Evolutionary conservation across 1,139 yeast genomes (phyloP), one percentile per base, ranked within the genome.

Genomic region (Blastobotrys petasosporus): DNA sequence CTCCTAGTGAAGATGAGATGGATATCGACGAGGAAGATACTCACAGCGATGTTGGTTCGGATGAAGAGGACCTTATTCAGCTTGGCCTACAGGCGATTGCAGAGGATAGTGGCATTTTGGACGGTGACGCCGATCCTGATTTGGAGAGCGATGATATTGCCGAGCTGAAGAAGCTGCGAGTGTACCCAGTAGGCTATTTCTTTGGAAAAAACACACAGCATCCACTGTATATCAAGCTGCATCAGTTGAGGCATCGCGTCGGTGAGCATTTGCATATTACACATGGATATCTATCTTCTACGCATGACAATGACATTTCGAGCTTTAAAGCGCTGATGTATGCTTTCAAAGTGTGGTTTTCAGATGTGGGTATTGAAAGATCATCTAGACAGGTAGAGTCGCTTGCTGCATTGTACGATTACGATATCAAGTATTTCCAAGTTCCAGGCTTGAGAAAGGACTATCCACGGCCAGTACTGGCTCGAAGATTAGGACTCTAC

Each of bases 331-430:
- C 80, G 38, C 71, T 83, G 41, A 66, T 88, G 40, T 79, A 80
- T 58, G 82, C 82, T 2, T 63, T 84, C 45, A 80, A 84, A 55
- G 79, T 84, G 9, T 92, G 95, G 88, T 79, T 92, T 53, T 76
- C 85, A 13, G 94, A 88, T 61, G 84, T 85, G 25, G 95, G 95
- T 1, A 74, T 79, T 52, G 95, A 85, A 56, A 70, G 85, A 11
- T 69, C 82, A 1, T 76, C 82, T 43, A 82, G 76, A 44, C 68
- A 76, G 10, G 78, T 81, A 51, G 76, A 75, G 32, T 70, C 68
- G 37, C 63, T 73, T 9, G 60, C 64, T 32, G 63, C 75, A 23
- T 72, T 76, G 37, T 70, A 76, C 49, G 68, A 69, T 1, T 74
- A 70, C 51, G 68, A 76, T 51, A 73, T 71, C 34, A 70, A 71